These are phyloP conservation scores for Aspergillus sp. DNA, from an alignment of 2,329 filamentous ascomycete species.

Conservation along the genomic window DNA sequence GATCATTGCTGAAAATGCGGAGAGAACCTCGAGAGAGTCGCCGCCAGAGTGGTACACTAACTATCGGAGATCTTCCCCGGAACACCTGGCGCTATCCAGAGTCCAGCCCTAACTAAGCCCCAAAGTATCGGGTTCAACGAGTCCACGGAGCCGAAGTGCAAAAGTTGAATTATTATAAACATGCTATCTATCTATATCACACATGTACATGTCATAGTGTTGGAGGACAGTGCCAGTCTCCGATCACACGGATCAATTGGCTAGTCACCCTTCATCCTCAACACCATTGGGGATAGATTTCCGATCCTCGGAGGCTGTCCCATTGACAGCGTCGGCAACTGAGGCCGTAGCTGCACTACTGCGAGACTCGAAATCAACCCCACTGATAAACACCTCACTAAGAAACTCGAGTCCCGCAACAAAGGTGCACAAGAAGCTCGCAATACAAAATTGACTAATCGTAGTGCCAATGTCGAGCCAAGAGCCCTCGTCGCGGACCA, in stretches of 20 bases:
- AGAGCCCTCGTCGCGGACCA: constrained; percentile 91
- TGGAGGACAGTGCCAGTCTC: not conserved
- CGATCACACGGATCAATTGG: not conserved
- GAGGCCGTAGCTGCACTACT: constrained; percentile 16
- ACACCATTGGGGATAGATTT: not conserved
- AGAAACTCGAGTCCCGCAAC: constrained; percentile 83
- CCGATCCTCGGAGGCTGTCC: constrained; percentile 15
- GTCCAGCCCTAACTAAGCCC: not conserved
- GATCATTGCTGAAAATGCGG: no score
- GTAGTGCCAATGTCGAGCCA: constrained; percentile 98
- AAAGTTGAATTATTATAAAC: not conserved
- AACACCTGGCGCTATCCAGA: not conserved
- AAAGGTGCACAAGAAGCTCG: constrained; percentile 84
- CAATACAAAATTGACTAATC: constrained; percentile 94
- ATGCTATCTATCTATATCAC: constrained; percentile 12
- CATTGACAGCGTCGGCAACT: constrained; percentile 21
- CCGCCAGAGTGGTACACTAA: no score
- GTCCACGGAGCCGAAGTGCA: not conserved
- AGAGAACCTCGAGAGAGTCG: not conserved
- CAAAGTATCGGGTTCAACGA: not conserved
- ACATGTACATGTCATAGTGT: constrained; percentile 10
- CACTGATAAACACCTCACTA: constrained; percentile 77
- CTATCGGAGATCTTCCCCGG: no score
- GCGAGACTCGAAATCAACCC: constrained; percentile 60
- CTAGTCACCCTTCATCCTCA: not conserved